Conservation (phyloP, 2,329 filamentous ascomycete species). For the Hirsutella thompsonii region DNA sequence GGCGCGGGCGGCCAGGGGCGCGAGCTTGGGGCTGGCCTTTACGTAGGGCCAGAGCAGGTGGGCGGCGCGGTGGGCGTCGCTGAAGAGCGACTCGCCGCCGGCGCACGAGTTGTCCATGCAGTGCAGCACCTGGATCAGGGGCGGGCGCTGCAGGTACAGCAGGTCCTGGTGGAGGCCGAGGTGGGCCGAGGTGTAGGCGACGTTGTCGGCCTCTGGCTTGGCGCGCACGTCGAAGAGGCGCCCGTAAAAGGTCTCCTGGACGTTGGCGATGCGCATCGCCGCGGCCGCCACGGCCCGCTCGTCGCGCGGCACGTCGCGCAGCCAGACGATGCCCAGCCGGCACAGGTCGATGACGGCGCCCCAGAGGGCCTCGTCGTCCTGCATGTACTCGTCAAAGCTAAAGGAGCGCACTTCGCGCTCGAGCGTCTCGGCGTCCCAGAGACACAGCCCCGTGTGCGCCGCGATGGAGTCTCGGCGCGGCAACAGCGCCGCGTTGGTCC, state of each 20-base stretch:
- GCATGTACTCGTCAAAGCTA: slow-evolving; percentile 61
- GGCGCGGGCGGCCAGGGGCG: slow-evolving; percentile 6
- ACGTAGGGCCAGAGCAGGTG: slow-evolving; percentile 17
- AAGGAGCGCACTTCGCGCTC: slow-evolving; percentile 39
- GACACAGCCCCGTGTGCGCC: slow-evolving; percentile 17
- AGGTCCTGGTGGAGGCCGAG: slow-evolving; percentile 91
- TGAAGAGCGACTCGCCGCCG: slow-evolving; percentile 80
- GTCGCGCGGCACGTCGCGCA: slow-evolving; percentile 59
- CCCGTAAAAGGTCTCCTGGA: slow-evolving; percentile 86
- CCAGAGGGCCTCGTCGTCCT: slow-evolving; percentile 40
- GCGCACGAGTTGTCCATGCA: slow-evolving; percentile 69
- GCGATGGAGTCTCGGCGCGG: slow-evolving; percentile 14
- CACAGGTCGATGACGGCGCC: slow-evolving; percentile 49
- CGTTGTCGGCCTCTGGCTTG: slow-evolving; percentile 74
- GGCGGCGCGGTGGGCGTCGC: slow-evolving; percentile 56
- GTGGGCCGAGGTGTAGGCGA: slow-evolving; percentile 74
- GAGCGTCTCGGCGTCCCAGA: slow-evolving; percentile 29
- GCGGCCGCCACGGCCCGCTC: slow-evolving; percentile 55
- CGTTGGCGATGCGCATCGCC: slow-evolving; percentile 57
- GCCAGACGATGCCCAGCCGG: slow-evolving; percentile 60
- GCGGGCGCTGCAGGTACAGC: slow-evolving; percentile 69
- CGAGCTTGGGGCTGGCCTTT: slow-evolving; percentile 1
- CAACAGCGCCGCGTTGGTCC: slow-evolving; percentile 5
- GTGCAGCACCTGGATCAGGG: slow-evolving; percentile 77
- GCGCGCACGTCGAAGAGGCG: slow-evolving; percentile 80